Base-by-base conservation (phyloP, 495 filamentous ascomycete genomes). In the Letharia lupina region DNA sequence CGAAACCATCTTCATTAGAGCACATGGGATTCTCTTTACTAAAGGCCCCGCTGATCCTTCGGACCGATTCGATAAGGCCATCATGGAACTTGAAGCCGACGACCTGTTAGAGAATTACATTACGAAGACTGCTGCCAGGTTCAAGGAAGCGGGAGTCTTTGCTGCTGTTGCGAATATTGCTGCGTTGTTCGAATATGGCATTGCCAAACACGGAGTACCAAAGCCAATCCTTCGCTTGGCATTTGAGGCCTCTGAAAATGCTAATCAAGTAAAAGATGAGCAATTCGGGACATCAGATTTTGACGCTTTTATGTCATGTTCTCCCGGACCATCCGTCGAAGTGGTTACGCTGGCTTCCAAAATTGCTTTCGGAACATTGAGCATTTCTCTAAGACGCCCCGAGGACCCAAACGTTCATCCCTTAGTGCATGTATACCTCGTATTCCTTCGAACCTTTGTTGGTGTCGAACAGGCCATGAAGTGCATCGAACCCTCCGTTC, bases 1-100 rank as follows among this genome's bases (percentile, higher is more conserved):
- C 16, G 80, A 82, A 35, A 76, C 81, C 1, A 73, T 78, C 0
- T 88, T 90, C 68, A 84, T 91, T 37, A 83, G 80, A 61, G 79
- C 83, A 5, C 87, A 92, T 68, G 87, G 79, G 8, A 75, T 86
- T 50, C 75, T 93, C 20, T 93, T 92, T 70, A 84, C 78, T 18
- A 77, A 81, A 39, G 78, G 81, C 23, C 58, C 61, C 6, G 20
- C 23, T 9, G 40, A 58, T 31, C 68, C 79, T 3, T 61, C 75
- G 4, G 78, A 84, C 0, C 71, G 73, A 11, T 84, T 89, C 56
- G 71, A 80, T 4, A 52, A 72, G 0, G 72, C 79, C 0, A 75
- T 81, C 13, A 70, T 78, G 2, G 75, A 80, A 6, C 91, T 90
- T 57, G 18, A 61, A 5, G 60, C 37, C 70, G 56, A 82, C 11